These are phyloP conservation scores for Arthrobotrys entomopaga DNA, from an alignment of 2,329 filamentous ascomycete species.

Conservation along the genomic window DNA sequence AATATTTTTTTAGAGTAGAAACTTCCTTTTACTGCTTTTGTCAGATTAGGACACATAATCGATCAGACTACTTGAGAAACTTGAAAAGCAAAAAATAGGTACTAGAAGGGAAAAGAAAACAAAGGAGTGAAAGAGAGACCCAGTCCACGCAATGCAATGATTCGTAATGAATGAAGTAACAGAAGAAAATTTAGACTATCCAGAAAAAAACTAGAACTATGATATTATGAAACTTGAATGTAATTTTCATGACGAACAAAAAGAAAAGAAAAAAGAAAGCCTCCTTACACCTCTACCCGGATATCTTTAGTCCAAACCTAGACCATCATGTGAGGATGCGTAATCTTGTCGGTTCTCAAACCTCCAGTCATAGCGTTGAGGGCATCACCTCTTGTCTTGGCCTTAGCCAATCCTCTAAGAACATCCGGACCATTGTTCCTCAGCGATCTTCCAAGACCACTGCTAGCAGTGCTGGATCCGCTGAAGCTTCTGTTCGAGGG, in stretches of 20 bases:
- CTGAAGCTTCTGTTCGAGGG: slow-evolving; percentile 20
- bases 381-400: slow-evolving; percentile 48
- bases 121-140: slow-evolving; percentile 48
- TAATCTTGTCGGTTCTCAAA: slow-evolving; percentile 43
- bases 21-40: slow-evolving; percentile 12
- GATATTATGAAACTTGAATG: slow-evolving; percentile 5
- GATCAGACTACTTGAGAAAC: slow-evolving; percentile 14
- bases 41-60: slow-evolving; percentile 21
- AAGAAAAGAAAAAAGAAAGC: slow-evolving; percentile 10
- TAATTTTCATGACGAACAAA: no score
- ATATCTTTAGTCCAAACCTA: slow-evolving; percentile 11
- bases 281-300: neutral
- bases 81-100: slow-evolving; percentile 24
- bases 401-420: slow-evolving; percentile 49
- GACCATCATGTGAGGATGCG: slow-evolving; percentile 30
- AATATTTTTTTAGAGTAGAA: slow-evolving; percentile 3
- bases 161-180: slow-evolving; percentile 39
- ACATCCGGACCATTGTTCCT: slow-evolving; percentile 45
- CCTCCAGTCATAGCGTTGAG: slow-evolving; percentile 27
- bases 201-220: slow-evolving; percentile 24
- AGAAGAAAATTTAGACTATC: slow-evolving; percentile 24
- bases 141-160: slow-evolving; percentile 55
- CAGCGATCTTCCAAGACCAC: slow-evolving; percentile 43
- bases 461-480: slow-evolving; percentile 25
- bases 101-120: slow-evolving; percentile 8